Percentiles rank a stretch among this genome's conserved stretches.
These are phyloP conservation scores for Fragilariopsis cylindrus DNA, from an alignment of 108 stramenopile genomes.

Conservation along the genomic window DNA sequence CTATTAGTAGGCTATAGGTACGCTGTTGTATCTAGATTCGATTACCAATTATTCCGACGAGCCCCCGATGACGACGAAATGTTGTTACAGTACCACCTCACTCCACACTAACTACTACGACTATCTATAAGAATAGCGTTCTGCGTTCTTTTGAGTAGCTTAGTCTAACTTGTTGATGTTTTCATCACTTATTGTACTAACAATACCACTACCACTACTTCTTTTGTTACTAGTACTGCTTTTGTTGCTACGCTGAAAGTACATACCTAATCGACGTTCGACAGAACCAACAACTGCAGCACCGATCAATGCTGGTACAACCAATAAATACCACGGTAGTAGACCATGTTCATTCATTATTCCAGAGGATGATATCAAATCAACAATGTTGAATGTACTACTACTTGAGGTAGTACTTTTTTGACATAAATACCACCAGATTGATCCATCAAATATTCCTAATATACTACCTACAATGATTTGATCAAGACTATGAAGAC, in stretches of 20 bases:
- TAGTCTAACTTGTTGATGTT: too few species aligned
- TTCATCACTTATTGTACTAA: too few species aligned
- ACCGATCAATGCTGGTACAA: slow-evolving; percentile 68
- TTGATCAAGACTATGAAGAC: slow-evolving; percentile 71
- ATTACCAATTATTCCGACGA: too few species aligned
- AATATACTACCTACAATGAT: slow-evolving; percentile 62
- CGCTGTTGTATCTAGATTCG: too few species aligned
- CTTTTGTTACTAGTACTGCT: neutral
- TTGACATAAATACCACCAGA: slow-evolving; percentile 53
- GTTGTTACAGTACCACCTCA: too few species aligned
- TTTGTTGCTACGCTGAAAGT: slow-evolving; percentile 1
- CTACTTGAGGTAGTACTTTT: slow-evolving; percentile 23
- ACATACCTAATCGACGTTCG: slow-evolving; percentile 61
- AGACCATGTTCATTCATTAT: slow-evolving; percentile 55
- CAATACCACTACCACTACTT: too few species aligned
- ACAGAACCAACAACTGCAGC: slow-evolving; percentile 71
- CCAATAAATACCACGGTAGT: slow-evolving; percentile 51
- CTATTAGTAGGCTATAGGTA: too few species aligned
- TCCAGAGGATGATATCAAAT: slow-evolving; percentile 25
- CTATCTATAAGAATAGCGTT: too few species aligned
- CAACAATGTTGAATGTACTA: slow-evolving; percentile 29
- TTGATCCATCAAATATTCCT: slow-evolving; percentile 60
- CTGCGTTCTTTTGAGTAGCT: too few species aligned
- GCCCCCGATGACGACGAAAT: too few species aligned
- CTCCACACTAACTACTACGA: too few species aligned